Base-by-base conservation (phyloP, 768 basidiomycete genomes). In the Auricularia heimuer region DNA sequence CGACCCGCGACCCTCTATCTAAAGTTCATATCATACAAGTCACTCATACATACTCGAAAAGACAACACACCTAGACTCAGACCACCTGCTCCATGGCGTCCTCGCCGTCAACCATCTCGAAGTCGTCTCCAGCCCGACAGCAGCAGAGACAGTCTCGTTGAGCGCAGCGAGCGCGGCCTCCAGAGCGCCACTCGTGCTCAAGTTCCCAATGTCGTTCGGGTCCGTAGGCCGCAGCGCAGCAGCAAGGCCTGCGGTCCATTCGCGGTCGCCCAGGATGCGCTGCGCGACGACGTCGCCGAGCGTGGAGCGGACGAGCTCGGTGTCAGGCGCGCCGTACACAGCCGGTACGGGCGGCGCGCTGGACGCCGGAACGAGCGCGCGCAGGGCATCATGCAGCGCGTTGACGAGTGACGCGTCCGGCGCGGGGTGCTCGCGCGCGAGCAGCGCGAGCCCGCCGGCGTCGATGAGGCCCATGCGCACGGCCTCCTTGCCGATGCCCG, bases 401-500 rank as follows among this genome's bases (percentile, higher is more conserved):
- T 81, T 77, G 2, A 84, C 80, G 6, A 91, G 77, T 10, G 77
- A 75, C 1, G 71, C 73, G 37, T 77, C 74, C 67, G 82, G 86
- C 71, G 91, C 90, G 39, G 39, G 39, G 47, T 80, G 84, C 3
- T 72, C 71, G 12, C 68, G 65, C 24, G 87, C 89, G 3, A 93
- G 82, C 3, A 89, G 82, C 63, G 83, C 85, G 4, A 88, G 88
- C 16, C 91, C 92, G 2, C 89, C 88, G 21, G 89, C 87, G 67
- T 90, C 89, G 2, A 94, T 81, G 11, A 94, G 77, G 0, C 92
- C 92, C 73, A 92, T 90, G 45, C 89, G 77, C 7, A 93, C 84
- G 10, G 92, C 92, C 67, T 92, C 90, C 69, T 90, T 87, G 0
- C 92, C 92, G 2, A 95, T 86, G 16, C 88, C 89, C 29, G 90